These are phyloP conservation scores for Plasmodium gallinaceum DNA, from an alignment of 169 alveolate species.

Conservation along the genomic window DNA sequence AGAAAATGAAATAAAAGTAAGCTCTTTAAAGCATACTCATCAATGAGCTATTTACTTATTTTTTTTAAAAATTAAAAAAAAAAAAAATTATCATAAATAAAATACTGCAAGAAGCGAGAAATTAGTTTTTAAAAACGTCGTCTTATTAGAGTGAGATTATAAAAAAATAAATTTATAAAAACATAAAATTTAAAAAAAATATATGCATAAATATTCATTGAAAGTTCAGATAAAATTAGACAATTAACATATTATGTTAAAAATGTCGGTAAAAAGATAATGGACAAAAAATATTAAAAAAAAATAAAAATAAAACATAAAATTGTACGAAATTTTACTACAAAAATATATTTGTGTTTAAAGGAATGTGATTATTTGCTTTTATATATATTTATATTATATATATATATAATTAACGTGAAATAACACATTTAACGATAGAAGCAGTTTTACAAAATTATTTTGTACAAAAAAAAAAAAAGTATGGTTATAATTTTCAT, in stretches of 20 bases:
- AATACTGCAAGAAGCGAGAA: background rate
- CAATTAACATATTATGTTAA: background rate
- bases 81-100: slow-evolving; percentile 1
- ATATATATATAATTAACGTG: no score
- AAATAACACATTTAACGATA: no score
- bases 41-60: slow-evolving; percentile 9
- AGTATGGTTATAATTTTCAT: no score
- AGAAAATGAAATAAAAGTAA: background rate
- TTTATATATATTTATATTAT: no score
- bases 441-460: no score
- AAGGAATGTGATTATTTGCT: no score
- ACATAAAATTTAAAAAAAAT: no score
- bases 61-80: slow-evolving; percentile 4
- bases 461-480: no score
- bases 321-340: background rate
- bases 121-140: slow-evolving; percentile 4
- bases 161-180: no score
- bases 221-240: no score
- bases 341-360: no score
- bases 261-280: background rate
- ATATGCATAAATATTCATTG: no score
- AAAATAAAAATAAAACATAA: background rate
- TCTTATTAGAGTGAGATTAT: background rate
- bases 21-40: slow-evolving; percentile 22
- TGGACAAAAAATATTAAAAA: background rate